Evolutionary conservation across 495 filamentous ascomycete genomes (phyloP), one percentile per base, ranked within the genome.

Genomic region (Evernia prunastri): DNA sequence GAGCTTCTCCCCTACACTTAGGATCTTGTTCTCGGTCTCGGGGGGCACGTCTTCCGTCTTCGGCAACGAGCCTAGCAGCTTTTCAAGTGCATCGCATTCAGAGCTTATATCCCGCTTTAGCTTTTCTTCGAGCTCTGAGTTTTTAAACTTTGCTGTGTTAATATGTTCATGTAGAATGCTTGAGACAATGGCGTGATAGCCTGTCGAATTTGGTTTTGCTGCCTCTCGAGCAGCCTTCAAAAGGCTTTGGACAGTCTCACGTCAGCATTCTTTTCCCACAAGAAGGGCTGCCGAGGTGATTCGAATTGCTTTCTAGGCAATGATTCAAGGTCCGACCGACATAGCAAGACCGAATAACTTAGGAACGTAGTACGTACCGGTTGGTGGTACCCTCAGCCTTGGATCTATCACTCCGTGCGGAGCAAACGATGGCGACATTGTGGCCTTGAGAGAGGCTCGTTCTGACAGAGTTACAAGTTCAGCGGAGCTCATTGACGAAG

Each of bases 361-460:
- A 51, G 29, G 57, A 58, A 53, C 27, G 15, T 51, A 18, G 2
- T 33, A 45, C 66, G 35, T 56, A 95, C 90, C 91, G 85, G 78
- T 94, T 97, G 51, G 94, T 97, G 54, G 94, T 97, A 59, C 92
- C 92, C 63, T 93, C 90, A 36, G 83, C 83, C 74, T 97, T 97
- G 69, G 90, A 93, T 63, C 87, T 88, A 61, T 88, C 92, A 73
- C 91, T 96, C 72, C 92, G 77, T 27, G 94, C 94, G 49, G 94
- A 98, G 71, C 94, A 97, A 33, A 97, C 91, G 47, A 97, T 86
- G 42, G 88, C 92, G 63, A 96, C 84, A 71, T 82, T 85, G 2
- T 53, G 49, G 64, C 89, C 45, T 29, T 66, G 49, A 20, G 51
- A 61, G 9, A 69, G 39, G 42, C 42, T 64, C 4, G 56, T 59